These are phyloP conservation scores for Parmelia sp. DNA, from an alignment of 495 filamentous ascomycete genomes.

Conservation along the genomic window DNA sequence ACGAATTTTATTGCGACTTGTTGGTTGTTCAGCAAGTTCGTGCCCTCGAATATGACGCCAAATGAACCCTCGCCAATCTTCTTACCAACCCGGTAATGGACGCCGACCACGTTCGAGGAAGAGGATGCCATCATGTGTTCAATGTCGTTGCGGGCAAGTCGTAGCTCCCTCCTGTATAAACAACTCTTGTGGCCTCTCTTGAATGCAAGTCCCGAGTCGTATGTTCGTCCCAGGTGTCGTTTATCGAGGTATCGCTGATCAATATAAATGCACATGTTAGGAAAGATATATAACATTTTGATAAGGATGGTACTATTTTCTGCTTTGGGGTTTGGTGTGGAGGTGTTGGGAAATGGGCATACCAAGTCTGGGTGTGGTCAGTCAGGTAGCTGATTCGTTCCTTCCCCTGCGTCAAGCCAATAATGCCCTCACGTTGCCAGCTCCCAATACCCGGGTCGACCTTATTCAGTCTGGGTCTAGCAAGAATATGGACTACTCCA, in stretches of 20 bases:
- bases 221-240: neutral
- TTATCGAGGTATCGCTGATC: neutral
- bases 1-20: conserved; percentile 99
- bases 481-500: neutral
- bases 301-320: neutral
- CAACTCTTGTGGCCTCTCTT: neutral
- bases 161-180: conserved; percentile 2
- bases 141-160: neutral
- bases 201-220: neutral
- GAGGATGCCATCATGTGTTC: conserved; percentile 69
- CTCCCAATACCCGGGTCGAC: neutral
- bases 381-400: neutral
- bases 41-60: conserved; percentile 98
- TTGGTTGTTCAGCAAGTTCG: conserved; percentile 97
- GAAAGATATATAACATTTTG: neutral
- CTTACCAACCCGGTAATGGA: conserved; percentile 98
- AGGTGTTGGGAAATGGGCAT: neutral
- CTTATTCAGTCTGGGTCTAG: neutral
- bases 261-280: conserved; percentile 9
- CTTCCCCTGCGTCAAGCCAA: neutral
- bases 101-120: conserved; percentile 96
- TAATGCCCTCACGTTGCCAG: neutral
- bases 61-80: conserved; percentile 99
- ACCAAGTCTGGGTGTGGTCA: neutral
- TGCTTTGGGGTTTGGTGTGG: neutral